These are phyloP conservation scores for Trypanosoma melophagium DNA, from an alignment of 208 protist genomes.

Conservation along the genomic window DNA sequence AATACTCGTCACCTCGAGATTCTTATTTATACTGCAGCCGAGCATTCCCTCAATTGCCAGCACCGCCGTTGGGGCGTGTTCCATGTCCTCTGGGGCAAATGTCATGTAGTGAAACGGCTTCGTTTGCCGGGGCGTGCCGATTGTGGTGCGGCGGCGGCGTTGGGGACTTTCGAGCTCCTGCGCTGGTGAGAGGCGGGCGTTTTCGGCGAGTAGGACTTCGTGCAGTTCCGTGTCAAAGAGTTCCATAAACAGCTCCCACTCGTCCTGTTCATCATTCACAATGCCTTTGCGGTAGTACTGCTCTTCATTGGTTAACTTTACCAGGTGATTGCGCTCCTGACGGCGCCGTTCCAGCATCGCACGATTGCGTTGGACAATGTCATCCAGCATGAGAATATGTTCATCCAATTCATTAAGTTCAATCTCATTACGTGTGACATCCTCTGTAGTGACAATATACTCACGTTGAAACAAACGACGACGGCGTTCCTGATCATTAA, in stretches of 20 bases:
- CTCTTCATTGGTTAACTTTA: slow-evolving; percentile 51
- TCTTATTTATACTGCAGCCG: slow-evolving; percentile 85
- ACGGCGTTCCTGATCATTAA: slow-evolving; percentile 53
- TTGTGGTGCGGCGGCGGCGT: slow-evolving; percentile 46
- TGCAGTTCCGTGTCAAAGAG: slow-evolving; percentile 51
- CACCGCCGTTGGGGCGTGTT: slow-evolving; percentile 68
- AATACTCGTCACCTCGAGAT: slow-evolving; percentile 83
- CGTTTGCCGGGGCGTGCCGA: slow-evolving; percentile 47
- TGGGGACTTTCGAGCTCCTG: slow-evolving; percentile 27
- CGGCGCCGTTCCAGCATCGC: slow-evolving; percentile 59
- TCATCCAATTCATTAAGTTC: slow-evolving; percentile 52
- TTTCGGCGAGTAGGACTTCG: slow-evolving; percentile 44
- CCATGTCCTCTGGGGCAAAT: slow-evolving; percentile 83
- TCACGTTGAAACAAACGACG: slow-evolving; percentile 57
- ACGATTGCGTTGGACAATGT: slow-evolving; percentile 52
- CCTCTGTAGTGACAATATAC: slow-evolving; percentile 43
- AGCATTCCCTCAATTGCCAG: slow-evolving; percentile 82
- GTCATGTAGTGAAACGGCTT: slow-evolving; percentile 90
- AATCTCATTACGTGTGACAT: slow-evolving; percentile 39
- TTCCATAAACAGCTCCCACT: slow-evolving; percentile 62
- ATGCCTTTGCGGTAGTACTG: slow-evolving; percentile 69
- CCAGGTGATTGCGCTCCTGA: slow-evolving; percentile 46
- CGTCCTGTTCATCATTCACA: slow-evolving; percentile 70
- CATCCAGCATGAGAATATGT: slow-evolving; percentile 52
- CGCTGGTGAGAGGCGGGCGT: slow-evolving; percentile 23